A percentile compares a stretch with the other conserved stretches of the same genome.
phyloP scores from a whole-genome alignment of 2,329 filamentous ascomycete genomes.

The Sphaceloma murrayae region DNA sequence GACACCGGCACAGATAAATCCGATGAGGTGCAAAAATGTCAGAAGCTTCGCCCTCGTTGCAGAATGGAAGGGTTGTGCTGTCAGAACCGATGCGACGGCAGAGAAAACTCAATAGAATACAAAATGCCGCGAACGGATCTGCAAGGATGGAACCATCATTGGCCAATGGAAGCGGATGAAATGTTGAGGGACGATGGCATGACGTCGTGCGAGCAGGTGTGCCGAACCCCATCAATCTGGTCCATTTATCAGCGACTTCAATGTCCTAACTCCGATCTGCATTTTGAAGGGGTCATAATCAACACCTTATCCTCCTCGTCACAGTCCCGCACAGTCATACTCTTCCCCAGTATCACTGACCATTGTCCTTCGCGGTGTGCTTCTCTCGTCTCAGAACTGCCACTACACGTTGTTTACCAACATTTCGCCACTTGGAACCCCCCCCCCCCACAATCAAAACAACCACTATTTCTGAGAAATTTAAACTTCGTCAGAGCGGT shows the following conservation, averaged over 20 bases:
- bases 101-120: too few species aligned
- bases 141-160: neutral
- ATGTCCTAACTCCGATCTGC: slow-evolving; percentile 9
- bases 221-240: slow-evolving; percentile 9
- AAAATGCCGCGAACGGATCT: too few species aligned
- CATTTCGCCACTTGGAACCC: too few species aligned
- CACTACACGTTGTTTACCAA: too few species aligned
- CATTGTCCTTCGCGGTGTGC: neutral
- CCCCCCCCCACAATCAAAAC: too few species aligned
- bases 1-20: too few species aligned
- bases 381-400: too few species aligned
- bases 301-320: neutral
- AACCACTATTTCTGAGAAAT: too few species aligned
- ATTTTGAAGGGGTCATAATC: neutral
- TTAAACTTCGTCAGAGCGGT: slow-evolving; percentile 2
- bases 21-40: too few species aligned
- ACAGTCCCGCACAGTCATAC: too few species aligned
- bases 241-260: slow-evolving; percentile 12
- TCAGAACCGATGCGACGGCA: too few species aligned
- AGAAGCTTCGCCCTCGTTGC: neutral
- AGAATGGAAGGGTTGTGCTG: neutral
- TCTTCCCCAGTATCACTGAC: too few species aligned
- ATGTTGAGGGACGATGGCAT: neutral
- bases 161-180: neutral
- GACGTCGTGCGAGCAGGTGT: slow-evolving; percentile 8